Evolutionary conservation across 1,139 yeast genomes (phyloP).

Genomic region (Casaregolazyma lundiana): DNA sequence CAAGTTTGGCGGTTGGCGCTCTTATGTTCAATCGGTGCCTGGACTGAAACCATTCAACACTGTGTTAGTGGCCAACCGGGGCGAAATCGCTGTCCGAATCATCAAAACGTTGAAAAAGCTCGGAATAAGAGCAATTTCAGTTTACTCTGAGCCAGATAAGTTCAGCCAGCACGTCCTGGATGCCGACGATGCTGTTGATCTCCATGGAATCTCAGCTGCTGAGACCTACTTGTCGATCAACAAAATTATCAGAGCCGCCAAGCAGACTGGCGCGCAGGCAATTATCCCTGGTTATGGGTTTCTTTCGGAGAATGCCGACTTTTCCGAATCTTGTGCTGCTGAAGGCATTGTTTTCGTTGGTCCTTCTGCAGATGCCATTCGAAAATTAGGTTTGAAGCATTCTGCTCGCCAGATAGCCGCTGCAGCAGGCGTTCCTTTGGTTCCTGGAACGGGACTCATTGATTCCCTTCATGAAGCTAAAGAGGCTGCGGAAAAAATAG

Average conservation of each 20-base stretch:
- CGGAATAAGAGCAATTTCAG: conserved; percentile 74
- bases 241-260: conserved; percentile 81
- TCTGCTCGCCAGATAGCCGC: conserved; percentile 93
- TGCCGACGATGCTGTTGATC: conserved; percentile 77
- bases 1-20: conserved; percentile 80
- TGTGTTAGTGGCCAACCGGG: conserved; percentile 92
- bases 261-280: conserved; percentile 78
- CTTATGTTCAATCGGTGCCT: conserved; percentile 44
- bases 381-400: conserved; percentile 87
- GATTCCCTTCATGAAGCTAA: conserved; percentile 67
- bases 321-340: conserved; percentile 76
- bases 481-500: conserved; percentile 68
- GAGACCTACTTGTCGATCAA: conserved; percentile 85
- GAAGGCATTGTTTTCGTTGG: conserved; percentile 92
- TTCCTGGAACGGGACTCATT: conserved; percentile 88
- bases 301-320: conserved; percentile 92
- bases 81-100: conserved; percentile 95
- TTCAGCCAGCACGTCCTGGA: conserved; percentile 78
- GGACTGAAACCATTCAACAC: conserved; percentile 64
- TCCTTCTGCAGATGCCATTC: conserved; percentile 88
- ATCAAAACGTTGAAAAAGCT: conserved; percentile 80
- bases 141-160: conserved; percentile 85
- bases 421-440: conserved; percentile 85
- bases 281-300: conserved; percentile 97
- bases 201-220: conserved; percentile 79